Conservation (phyloP, 176 grass and related monocot genomes). For the Stipa capillata region DNA sequence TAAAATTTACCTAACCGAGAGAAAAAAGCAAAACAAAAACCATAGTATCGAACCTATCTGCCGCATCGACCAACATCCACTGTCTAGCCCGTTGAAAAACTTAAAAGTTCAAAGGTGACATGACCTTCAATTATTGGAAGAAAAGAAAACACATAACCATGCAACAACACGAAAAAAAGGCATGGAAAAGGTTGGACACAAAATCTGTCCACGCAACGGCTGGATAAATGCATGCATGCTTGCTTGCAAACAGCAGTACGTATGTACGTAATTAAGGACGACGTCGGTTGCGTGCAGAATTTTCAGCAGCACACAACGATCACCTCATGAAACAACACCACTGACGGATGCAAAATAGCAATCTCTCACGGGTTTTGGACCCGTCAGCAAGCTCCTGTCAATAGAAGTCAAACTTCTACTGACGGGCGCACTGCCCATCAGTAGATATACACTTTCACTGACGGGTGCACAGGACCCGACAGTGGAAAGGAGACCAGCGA, state of each 20-base stretch:
- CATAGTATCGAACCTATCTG: background rate
- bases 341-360: too few relatives aligned
- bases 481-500: too few relatives aligned
- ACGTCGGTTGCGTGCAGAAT: too few relatives aligned
- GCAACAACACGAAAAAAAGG: background rate
- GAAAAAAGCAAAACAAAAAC: background rate
- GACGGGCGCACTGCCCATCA: too few relatives aligned
- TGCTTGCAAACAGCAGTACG: too few relatives aligned
- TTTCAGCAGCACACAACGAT: background rate
- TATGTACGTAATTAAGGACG: too few relatives aligned
- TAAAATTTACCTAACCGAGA: too few relatives aligned
- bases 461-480: too few relatives aligned
- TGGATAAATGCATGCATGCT: background rate
- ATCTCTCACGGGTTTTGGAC: background rate
- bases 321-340: too few relatives aligned
- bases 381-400: too few relatives aligned
- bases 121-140: slow-evolving; percentile 6
- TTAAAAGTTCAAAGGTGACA: background rate
- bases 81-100: background rate
- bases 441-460: too few relatives aligned
- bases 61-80: background rate
- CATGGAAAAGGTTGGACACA: background rate
- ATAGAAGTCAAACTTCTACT: too few relatives aligned
- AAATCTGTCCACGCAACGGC: background rate
- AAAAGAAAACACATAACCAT: background rate